phyloP scores from a whole-genome alignment of 331 rosid species.

The Rosa hybrid region DNA sequence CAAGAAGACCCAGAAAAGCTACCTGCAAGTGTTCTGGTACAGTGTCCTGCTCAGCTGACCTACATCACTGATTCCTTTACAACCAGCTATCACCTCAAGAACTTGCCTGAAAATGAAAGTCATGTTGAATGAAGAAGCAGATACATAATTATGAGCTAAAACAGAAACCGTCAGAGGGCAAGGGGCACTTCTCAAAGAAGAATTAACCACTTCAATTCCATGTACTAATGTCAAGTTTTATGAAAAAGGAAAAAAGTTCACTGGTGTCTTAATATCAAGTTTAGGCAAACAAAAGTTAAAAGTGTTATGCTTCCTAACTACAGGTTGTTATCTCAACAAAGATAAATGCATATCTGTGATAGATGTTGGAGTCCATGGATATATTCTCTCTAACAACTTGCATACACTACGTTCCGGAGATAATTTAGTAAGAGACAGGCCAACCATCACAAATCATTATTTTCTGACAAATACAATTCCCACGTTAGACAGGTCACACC shows the following conservation, averaged over 20 bases:
- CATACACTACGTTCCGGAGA: not conserved
- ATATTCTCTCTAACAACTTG: not conserved
- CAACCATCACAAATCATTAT: not conserved
- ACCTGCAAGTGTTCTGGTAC: slow-evolving; percentile 95
- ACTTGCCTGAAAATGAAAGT: slow-evolving; percentile 64
- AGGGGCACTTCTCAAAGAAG: not conserved
- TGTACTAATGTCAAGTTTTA: not conserved
- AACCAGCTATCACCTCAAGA: slow-evolving; percentile 91
- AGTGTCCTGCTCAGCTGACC: slow-evolving; percentile 66
- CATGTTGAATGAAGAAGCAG: slow-evolving; percentile 24
- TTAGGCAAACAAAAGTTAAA: not conserved
- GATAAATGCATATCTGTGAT: not conserved
- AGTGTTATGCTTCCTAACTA: not conserved
- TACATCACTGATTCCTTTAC: slow-evolving; percentile 64
- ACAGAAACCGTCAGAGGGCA: not conserved
- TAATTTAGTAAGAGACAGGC: not conserved
- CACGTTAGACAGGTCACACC: not conserved
- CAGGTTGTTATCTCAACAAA: not conserved
- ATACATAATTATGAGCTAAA: slow-evolving; percentile 7
- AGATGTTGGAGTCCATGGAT: not conserved
- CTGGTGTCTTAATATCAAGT: not conserved
- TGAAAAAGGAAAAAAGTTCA: not conserved
- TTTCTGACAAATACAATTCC: not conserved
- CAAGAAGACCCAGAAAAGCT: not conserved
- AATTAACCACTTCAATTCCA: not conserved